Percentiles rank a stretch among this genome's conserved stretches.
These are phyloP conservation scores for Medicago truncatula DNA, from an alignment of 306 rosid species.

Conservation along the genomic window MtrunA17r5.0-ANR NC_053049.1:41801001-41801500, in stretches of 20 bases:
- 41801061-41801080: conserved; percentile 71
- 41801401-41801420: conserved; percentile 69
- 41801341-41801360: background rate
- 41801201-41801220: conserved; percentile 65
- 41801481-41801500: conserved; percentile 66
- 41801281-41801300: background rate
- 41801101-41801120: conserved; percentile 72
- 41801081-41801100: conserved; percentile 75
- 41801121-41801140: conserved; percentile 70
- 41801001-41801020: conserved; percentile 28
- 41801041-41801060: conserved; percentile 43
- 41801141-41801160: conserved; percentile 74
- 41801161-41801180: conserved; percentile 65
- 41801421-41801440: no score
- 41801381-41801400: conserved; percentile 71
- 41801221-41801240: conserved; percentile 47
- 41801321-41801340: no score
- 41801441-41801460: no score
- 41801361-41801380: conserved; percentile 63
- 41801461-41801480: no score
- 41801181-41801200: conserved; percentile 70
- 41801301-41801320: no score
- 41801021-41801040: conserved; percentile 46
- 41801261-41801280: conserved; percentile 72
- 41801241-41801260: conserved; percentile 63